Percentiles rank a stretch among this genome's conserved stretches.
Evolutionary conservation across 129 eudicot genomes (phyloP).

Genomic region (Pulicaria dysenterica): DNA sequence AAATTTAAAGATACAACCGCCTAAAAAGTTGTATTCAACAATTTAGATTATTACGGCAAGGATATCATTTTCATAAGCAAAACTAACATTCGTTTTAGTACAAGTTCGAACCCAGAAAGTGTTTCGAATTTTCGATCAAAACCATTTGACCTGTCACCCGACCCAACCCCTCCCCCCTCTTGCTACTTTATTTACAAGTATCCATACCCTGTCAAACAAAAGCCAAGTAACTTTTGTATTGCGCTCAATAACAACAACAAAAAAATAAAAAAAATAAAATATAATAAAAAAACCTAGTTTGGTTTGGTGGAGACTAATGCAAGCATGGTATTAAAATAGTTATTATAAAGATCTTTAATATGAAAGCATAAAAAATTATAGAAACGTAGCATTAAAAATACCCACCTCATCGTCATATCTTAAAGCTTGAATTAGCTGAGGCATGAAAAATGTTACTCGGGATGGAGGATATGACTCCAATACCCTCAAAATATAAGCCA

Average conservation of each 20-base stretch:
- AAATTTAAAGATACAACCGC: background rate
- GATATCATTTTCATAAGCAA: background rate
- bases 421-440: conserved; percentile 92
- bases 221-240: background rate
- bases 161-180: background rate
- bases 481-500: conserved; percentile 99
- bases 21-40: background rate
- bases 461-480: conserved; percentile 96
- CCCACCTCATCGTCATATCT: conserved; percentile 87
- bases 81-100: background rate
- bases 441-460: conserved; percentile 98
- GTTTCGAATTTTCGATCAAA: no score
- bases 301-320: conserved; percentile 4
- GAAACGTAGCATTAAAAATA: conserved; percentile 5
- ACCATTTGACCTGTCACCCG: background rate
- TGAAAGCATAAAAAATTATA: conserved; percentile 6
- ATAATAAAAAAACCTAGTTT: background rate
- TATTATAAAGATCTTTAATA: conserved; percentile 6
- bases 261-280: no score
- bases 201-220: background rate
- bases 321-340: background rate
- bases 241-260: background rate
- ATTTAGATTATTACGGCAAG: background rate
- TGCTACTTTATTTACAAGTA: background rate
- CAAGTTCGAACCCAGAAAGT: background rate